These are phyloP conservation scores for Gymnopus androsaceus DNA, from an alignment of 1,284 basidiomycete genomes.

Conservation along the genomic window DNA sequence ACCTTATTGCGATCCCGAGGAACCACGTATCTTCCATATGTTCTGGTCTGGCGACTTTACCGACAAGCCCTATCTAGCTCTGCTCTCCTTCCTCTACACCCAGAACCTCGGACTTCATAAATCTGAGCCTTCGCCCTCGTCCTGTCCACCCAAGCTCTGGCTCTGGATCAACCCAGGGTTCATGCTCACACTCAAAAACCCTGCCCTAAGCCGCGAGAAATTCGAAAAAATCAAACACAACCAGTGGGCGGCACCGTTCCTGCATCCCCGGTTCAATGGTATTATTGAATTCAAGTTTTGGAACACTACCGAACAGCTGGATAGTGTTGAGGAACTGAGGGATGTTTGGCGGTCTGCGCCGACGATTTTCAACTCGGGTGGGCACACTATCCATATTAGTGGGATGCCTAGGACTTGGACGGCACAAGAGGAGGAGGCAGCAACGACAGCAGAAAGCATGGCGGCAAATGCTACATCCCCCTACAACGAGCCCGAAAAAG, in stretches of 20 bases:
- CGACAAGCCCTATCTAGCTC: constrained; percentile 83
- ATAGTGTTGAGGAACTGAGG: constrained; percentile 75
- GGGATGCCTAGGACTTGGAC: constrained; percentile 35
- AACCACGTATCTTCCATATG: constrained; percentile 81
- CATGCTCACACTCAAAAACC: constrained; percentile 72
- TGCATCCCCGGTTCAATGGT: constrained; percentile 81
- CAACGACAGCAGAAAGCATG: constrained; percentile 18
- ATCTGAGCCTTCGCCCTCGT: constrained; percentile 37
- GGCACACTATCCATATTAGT: constrained; percentile 57
- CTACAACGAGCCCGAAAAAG: constrained; percentile 51
- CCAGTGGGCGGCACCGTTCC: constrained; percentile 84
- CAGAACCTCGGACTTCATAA: constrained; percentile 76
- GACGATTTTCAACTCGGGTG: constrained; percentile 77
- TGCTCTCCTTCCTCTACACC: constrained; percentile 80
- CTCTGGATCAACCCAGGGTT: constrained; percentile 86
- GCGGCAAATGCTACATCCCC: not conserved
- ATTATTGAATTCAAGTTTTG: constrained; percentile 85
- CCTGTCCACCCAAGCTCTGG: constrained; percentile 81
- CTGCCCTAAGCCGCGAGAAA: constrained; percentile 68
- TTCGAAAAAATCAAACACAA: constrained; percentile 67
- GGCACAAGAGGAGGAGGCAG: constrained; percentile 32
- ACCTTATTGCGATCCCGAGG: constrained; percentile 66
- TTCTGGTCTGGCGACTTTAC: constrained; percentile 86
- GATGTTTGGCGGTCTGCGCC: constrained; percentile 74
- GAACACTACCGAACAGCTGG: constrained; percentile 89